Conservation (phyloP, 2,329 filamentous ascomycete species). For the Alternaria sp. region DNA sequence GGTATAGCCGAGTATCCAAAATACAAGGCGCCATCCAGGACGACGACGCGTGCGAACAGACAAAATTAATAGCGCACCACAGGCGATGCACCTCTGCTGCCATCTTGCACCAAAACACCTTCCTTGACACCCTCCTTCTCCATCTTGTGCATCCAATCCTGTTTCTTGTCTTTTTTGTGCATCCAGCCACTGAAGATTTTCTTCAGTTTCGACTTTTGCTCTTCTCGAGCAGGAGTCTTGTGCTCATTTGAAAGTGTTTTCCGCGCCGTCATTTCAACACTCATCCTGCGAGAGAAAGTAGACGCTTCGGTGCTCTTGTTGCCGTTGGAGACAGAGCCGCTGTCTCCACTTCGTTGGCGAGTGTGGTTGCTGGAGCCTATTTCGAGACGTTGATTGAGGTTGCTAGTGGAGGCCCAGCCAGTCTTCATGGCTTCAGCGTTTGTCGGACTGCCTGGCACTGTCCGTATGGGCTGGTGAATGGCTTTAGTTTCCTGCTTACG, state of each 20-base stretch:
- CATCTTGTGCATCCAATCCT: conserved; percentile 55
- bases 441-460: conserved; percentile 18
- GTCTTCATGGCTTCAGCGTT: conserved; percentile 35
- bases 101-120: conserved; percentile 50
- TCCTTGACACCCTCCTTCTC: conserved; percentile 53
- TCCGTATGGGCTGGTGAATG: conserved; percentile 20
- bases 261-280: conserved; percentile 32
- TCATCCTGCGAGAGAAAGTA: conserved; percentile 48
- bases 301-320: conserved; percentile 39
- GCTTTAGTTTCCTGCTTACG: conserved; percentile 24
- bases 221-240: conserved; percentile 34
- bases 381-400: conserved; percentile 33
- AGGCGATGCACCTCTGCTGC: conserved; percentile 35
- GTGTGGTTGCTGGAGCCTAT: conserved; percentile 24
- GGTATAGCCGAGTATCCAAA: neutral
- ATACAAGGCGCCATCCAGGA: neutral
- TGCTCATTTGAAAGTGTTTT: conserved; percentile 24
- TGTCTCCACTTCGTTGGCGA: conserved; percentile 28
- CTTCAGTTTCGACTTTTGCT: conserved; percentile 47
- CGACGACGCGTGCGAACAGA: neutral
- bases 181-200: conserved; percentile 50
- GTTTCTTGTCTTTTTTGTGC: conserved; percentile 50
- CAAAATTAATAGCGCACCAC: conserved; percentile 46
- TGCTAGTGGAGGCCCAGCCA: conserved; percentile 36
- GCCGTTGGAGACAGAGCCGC: conserved; percentile 27